Percentiles rank a stretch among this genome's conserved stretches.
These are phyloP conservation scores for Astragalus membranaceus DNA, from an alignment of 306 rosid genomes.

Conservation along the genomic window DNA sequence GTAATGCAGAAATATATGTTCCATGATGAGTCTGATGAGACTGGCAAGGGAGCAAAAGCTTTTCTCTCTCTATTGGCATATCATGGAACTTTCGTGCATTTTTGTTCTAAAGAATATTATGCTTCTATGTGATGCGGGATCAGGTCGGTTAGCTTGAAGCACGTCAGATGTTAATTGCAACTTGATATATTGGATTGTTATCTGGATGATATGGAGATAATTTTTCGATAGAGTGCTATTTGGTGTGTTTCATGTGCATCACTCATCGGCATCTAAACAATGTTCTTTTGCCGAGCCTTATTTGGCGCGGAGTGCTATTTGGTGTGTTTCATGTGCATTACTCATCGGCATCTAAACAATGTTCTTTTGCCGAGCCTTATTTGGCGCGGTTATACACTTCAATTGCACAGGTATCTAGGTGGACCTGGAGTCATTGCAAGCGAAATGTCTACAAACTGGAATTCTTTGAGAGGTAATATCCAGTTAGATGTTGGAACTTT, in stretches of 20 bases:
- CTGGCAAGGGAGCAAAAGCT: slow-evolving; percentile 53
- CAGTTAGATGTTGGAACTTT: no score
- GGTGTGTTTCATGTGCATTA: background rate
- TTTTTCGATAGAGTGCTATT: background rate
- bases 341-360: background rate
- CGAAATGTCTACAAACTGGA: no score
- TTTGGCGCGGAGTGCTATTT: slow-evolving; percentile 7
- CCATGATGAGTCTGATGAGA: slow-evolving; percentile 41
- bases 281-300: background rate
- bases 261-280: background rate
- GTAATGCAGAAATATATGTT: slow-evolving; percentile 56
- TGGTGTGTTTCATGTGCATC: background rate
- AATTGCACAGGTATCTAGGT: slow-evolving; percentile 41
- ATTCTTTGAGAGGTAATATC: background rate
- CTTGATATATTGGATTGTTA: background rate
- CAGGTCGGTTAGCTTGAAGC: background rate
- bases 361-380: background rate
- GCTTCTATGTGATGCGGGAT: background rate
- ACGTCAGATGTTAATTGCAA: slow-evolving; percentile 3
- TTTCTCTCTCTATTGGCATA: slow-evolving; percentile 48
- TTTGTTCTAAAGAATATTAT: slow-evolving; percentile 67
- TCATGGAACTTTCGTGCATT: slow-evolving; percentile 55
- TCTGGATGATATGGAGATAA: background rate
- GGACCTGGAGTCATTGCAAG: slow-evolving; percentile 33
- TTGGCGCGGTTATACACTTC: background rate